phyloP scores from a whole-genome alignment of 306 rosid species.

The Prunus mume region DNA sequence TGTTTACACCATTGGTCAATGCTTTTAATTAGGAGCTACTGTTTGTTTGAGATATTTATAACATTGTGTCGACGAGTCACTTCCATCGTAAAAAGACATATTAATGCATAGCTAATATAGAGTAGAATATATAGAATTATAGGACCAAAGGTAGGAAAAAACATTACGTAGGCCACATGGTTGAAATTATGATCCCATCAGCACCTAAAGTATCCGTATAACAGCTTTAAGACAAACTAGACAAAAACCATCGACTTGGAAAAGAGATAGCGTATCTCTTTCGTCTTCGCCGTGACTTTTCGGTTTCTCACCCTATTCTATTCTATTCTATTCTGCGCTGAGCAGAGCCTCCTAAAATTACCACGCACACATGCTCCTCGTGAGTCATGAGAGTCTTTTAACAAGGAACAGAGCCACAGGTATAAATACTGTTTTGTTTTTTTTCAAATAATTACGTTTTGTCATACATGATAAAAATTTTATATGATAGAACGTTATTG shows the following conservation, averaged over 20 bases:
- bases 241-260: not conserved
- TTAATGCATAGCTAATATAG: not conserved
- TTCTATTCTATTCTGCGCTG: no score
- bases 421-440: fast-evolving
- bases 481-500: no score
- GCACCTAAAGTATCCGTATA: not conserved
- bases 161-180: not conserved
- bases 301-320: not conserved
- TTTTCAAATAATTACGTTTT: no score
- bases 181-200: slow-evolving; percentile 7
- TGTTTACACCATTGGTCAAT: not conserved
- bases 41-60: not conserved
- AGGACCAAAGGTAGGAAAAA: not conserved
- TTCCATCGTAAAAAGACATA: not conserved
- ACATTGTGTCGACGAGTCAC: not conserved
- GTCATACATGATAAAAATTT: fast-evolving
- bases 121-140: not conserved
- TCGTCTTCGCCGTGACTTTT: not conserved
- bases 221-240: not conserved
- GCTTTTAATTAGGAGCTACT: not conserved
- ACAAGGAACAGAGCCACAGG: fast-evolving
- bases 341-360: not conserved
- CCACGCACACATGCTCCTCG: not conserved
- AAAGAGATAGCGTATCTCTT: not conserved
- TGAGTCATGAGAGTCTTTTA: not conserved